A percentile compares a stretch with the other conserved stretches of the same genome.
Conservation (phyloP, 169 alveolate genomes). For the Cryptosporidium tyzzeri region DNA sequence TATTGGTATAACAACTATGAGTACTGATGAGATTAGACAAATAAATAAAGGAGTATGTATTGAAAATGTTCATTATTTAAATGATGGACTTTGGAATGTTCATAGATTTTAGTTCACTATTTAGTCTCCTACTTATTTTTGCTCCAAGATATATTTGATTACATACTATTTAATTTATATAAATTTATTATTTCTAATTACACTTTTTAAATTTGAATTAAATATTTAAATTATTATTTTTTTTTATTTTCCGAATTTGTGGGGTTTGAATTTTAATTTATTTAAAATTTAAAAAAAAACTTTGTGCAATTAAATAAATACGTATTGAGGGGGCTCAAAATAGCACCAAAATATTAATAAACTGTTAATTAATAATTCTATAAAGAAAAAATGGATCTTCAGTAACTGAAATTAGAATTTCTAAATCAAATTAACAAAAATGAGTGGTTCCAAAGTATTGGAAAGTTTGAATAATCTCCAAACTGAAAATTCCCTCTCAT, state of each 20-base stretch:
- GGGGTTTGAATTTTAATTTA: background rate
- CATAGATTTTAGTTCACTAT: conserved; percentile 26
- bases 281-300: too few relatives aligned
- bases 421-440: background rate
- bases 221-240: too few relatives aligned
- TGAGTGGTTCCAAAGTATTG: background rate
- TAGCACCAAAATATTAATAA: too few relatives aligned
- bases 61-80: conserved; percentile 90
- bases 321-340: background rate
- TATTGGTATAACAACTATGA: conserved; percentile 94
- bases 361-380: too few relatives aligned
- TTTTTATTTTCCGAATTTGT: background rate
- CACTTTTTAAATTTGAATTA: background rate
- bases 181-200: background rate
- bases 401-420: background rate
- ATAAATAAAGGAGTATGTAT: conserved; percentile 92
- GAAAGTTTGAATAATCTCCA: conserved; percentile 9
- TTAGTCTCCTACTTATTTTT: background rate
- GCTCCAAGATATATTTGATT: background rate
- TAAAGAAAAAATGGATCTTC: background rate
- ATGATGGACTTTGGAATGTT: conserved; percentile 95
- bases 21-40: conserved; percentile 91
- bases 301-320: background rate
- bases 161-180: background rate
- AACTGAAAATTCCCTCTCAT: conserved; percentile 8